Conservation (phyloP, 1,284 basidiomycete genomes). For the Mycosarcoma mackinlayi region DNA sequence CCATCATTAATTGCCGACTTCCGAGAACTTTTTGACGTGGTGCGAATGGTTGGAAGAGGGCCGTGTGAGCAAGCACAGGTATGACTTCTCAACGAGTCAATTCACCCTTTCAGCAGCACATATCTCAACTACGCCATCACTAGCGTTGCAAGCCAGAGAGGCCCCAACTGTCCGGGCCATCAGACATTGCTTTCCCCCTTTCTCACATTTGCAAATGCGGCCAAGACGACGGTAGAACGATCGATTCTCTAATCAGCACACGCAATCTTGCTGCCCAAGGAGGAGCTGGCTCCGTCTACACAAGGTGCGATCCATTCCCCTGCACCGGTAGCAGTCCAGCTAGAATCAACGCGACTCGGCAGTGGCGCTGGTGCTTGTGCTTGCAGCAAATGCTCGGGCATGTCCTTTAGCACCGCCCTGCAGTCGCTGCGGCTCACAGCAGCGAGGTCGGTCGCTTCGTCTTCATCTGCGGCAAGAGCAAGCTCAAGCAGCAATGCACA, state of each 20-base stretch:
- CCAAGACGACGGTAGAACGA: conserved; percentile 2
- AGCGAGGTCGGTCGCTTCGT: conserved; percentile 19
- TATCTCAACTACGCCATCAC: not conserved
- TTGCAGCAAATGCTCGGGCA: conserved; percentile 30
- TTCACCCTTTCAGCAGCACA: not conserved
- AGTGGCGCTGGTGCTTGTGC: conserved; percentile 1
- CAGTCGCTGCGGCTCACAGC: conserved; percentile 35
- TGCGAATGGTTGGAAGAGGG: not conserved
- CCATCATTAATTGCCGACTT: conserved; percentile 23
- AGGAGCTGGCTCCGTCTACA: conserved; percentile 30
- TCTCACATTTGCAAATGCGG: conserved; percentile 9
- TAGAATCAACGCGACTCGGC: not conserved
- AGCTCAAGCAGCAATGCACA: conserved; percentile 2
- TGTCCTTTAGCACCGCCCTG: conserved; percentile 37
- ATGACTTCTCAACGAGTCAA: not conserved
- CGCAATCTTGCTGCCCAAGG: conserved; percentile 19
- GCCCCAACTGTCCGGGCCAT: too few species aligned
- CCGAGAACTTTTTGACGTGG: conserved; percentile 23
- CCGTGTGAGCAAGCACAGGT: conserved; percentile 4
- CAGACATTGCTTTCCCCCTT: too few species aligned
- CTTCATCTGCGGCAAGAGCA: conserved; percentile 2
- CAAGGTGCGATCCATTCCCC: not conserved
- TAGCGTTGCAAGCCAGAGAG: not conserved
- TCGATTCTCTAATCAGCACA: conserved; percentile 8
- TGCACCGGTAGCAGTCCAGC: conserved; percentile 15